phyloP scores from a whole-genome alignment of 2,329 filamentous ascomycete genomes.

The Epichloe festucae region DNA sequence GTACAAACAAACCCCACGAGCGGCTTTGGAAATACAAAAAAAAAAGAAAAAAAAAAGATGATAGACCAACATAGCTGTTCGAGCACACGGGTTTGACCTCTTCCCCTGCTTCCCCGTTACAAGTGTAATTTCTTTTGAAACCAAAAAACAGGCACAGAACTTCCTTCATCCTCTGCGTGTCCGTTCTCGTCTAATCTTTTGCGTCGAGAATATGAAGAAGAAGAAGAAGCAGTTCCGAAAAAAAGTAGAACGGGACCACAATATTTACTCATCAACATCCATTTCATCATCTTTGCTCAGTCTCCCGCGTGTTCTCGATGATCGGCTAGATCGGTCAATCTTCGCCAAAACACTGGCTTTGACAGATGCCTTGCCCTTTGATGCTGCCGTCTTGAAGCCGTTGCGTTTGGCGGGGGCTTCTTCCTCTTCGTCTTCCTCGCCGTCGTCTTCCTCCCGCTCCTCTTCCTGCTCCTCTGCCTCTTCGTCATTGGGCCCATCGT shows the following conservation, averaged over 20 bases:
- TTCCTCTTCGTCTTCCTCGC: constrained; percentile 9
- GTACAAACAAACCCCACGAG: too few species aligned
- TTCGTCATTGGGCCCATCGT: constrained; percentile 8
- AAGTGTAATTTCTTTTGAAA: neutral
- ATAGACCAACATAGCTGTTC: too few species aligned
- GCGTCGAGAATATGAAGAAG: neutral
- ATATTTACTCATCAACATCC: constrained; percentile 21
- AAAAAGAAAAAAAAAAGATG: too few species aligned
- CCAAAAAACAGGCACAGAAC: neutral
- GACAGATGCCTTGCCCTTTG: constrained; percentile 11
- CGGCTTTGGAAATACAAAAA: too few species aligned
- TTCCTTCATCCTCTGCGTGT: neutral
- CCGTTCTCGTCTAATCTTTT: too few species aligned
- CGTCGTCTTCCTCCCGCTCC: neutral
- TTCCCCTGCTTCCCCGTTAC: too few species aligned
- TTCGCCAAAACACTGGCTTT: constrained; percentile 15
- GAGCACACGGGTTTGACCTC: too few species aligned
- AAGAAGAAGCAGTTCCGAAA: neutral
- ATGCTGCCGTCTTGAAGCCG: constrained; percentile 11
- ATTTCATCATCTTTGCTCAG: constrained; percentile 18
- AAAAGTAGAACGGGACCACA: constrained; percentile 4
- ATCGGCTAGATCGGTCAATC: constrained; percentile 11
- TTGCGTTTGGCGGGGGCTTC: constrained; percentile 13
- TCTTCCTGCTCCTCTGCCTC: constrained; percentile 5
- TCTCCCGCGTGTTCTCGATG: constrained; percentile 14